Evolutionary conservation across 495 filamentous ascomycete genomes (phyloP), one percentile per base, ranked within the genome.

Genomic region (Apodospora peruviana): DNA sequence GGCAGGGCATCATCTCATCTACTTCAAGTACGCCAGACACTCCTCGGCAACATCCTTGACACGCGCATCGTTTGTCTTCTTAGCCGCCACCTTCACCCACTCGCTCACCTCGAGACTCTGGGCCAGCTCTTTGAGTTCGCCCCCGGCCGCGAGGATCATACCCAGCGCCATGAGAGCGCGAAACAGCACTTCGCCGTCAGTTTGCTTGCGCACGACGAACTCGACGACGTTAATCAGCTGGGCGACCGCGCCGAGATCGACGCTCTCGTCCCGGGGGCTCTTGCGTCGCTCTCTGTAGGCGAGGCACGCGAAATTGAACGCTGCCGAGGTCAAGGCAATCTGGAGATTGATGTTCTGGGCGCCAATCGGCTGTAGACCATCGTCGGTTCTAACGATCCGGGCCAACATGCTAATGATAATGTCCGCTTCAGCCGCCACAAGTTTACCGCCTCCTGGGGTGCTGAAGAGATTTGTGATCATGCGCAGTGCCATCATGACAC

Each of bases 391-490:
- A 10, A 81, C 58, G 21, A 74, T 53, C 27, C 66, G 59, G 8
- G 64, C 69, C 18, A 77, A 46, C 8, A 74, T 57, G 10, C 52
- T 43, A 11, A 66, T 45, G 24, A 83, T 72, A 37, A 70, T 66
- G 48, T 85, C 80, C 43, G 87, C 87, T 25, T 75, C 67, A 14
- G 65, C 63, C 3, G 78, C 68, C 0, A 78, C 79, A 1, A 91
- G 68, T 16, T 73, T 63, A 10, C 87, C 80, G 25, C 93, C 93
- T 47, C 82, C 70, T 3, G 76, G 62, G 0, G 86, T 89, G 47
- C 81, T 79, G 66, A 96, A 97, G 5, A 97, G 70, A 49, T 99
- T 99, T n/a, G 80, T 83, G 40, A 95, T 77, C 12, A 83, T 77
- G 10, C 94, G 89, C 36, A 87, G 70, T 0, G 86, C 79, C 66